phyloP scores from a whole-genome alignment of 257 asterid genomes.

The Mentha longifolia region DNA sequence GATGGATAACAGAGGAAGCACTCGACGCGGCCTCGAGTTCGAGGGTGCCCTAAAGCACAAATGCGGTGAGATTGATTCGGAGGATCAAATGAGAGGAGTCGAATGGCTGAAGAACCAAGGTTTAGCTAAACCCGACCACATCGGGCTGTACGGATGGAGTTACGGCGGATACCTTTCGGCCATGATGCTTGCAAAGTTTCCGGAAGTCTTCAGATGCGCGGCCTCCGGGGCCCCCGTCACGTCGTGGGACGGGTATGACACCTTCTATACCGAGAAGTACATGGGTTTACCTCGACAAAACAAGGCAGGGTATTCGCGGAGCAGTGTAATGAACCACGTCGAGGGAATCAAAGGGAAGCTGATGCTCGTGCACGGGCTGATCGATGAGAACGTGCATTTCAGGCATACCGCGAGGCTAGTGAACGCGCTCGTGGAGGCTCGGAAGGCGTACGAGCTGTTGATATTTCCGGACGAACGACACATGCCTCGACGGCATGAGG shows the following conservation, averaged over 20 bases:
- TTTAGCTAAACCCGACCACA: too few relatives aligned
- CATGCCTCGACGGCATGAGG: constrained; percentile 71
- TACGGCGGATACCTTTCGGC: constrained; percentile 97
- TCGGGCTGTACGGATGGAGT: too few relatives aligned
- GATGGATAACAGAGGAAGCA: too few relatives aligned
- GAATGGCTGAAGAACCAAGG: too few relatives aligned
- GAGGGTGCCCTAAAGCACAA: too few relatives aligned
- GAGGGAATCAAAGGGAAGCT: constrained; percentile 66
- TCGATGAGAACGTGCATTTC: constrained; percentile 92
- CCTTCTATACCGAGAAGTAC: constrained; percentile 85
- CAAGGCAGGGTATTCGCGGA: constrained; percentile 43
- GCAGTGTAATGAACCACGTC: constrained; percentile 72
- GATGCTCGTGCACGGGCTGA: constrained; percentile 90
- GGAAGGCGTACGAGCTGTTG: constrained; percentile 73
- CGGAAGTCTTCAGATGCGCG: too few relatives aligned
- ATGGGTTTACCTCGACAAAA: constrained; percentile 84
- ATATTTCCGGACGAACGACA: constrained; percentile 91
- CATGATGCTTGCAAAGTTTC: constrained; percentile 67
- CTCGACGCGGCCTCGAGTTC: too few relatives aligned
- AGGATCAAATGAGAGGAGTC: too few relatives aligned
- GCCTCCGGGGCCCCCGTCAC: too few relatives aligned
- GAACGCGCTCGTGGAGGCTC: constrained; percentile 70
- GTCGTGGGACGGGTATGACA: constrained; percentile 91
- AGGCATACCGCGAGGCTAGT: constrained; percentile 93
- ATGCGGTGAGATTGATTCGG: too few relatives aligned